phyloP scores from a whole-genome alignment of 2,329 filamentous ascomycete species.

The Stemphylium vesicarium region DNA sequence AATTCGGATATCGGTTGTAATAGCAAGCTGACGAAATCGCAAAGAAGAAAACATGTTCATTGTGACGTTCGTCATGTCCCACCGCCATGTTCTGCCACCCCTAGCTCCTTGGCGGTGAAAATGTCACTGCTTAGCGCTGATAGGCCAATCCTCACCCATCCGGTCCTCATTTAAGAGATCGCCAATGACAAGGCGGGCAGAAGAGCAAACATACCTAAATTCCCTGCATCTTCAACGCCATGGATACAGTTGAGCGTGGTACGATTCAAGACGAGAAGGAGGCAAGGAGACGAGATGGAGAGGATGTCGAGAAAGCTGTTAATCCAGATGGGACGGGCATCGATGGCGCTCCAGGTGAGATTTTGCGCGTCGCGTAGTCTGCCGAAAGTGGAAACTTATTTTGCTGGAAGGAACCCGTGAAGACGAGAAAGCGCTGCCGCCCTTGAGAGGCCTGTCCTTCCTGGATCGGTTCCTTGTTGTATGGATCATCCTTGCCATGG shows the following conservation, averaged over 20 bases:
- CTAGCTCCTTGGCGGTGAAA: conserved; percentile 1
- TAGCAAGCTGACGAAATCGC: too few species aligned
- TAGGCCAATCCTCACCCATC: not conserved
- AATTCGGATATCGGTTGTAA: too few species aligned
- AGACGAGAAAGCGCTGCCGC: conserved; percentile 20
- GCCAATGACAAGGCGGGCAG: not conserved
- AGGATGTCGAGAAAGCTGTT: conserved; percentile 8
- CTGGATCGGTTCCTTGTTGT: conserved; percentile 56
- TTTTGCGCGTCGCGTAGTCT: not conserved
- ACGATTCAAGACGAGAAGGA: conserved; percentile 9
- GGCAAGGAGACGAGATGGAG: not conserved
- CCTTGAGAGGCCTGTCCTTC: conserved; percentile 51
- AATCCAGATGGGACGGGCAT: not conserved
- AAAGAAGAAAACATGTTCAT: too few species aligned
- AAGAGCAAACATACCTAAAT: not conserved
- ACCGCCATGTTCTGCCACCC: not conserved
- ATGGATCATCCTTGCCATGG: conserved; percentile 81
- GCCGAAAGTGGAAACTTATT: conserved; percentile 4
- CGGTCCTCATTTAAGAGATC: not conserved
- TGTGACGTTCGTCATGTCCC: not conserved
- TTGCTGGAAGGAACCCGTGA: conserved; percentile 1
- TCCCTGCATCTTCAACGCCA: not conserved
- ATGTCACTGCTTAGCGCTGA: not conserved
- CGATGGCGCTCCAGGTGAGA: not conserved
- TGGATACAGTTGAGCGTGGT: conserved; percentile 26